phyloP scores from a whole-genome alignment of 345 rosid species.

The Carallia brachiata region DNA sequence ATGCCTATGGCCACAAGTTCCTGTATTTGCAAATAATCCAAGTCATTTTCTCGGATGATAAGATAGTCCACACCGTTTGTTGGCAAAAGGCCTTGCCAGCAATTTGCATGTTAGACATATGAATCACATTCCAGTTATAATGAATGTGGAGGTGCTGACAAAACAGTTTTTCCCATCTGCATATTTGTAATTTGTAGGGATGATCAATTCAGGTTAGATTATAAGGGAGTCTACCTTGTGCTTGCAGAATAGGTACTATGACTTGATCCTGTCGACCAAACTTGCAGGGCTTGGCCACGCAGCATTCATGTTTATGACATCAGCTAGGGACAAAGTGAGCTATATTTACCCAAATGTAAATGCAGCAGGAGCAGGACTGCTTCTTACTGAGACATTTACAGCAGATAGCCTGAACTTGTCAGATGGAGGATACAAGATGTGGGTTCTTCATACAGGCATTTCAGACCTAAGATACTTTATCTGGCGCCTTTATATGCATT shows the following conservation, averaged over 20 bases:
- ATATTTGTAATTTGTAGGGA: conserved; percentile 8
- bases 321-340: conserved; percentile 83
- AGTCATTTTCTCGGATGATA: not conserved
- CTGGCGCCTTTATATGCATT: too few relatives aligned
- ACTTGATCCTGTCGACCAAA: conserved; percentile 87
- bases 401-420: conserved; percentile 66
- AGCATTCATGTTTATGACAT: conserved; percentile 76
- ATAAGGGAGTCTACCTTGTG: conserved; percentile 11
- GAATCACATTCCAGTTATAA: too few relatives aligned
- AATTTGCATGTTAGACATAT: too few relatives aligned
- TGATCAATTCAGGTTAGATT: conserved; percentile 6
- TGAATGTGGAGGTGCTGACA: too few relatives aligned
- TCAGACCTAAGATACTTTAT: not conserved
- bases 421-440: conserved; percentile 75
- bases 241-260: conserved; percentile 84
- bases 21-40: not conserved
- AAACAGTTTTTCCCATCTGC: not conserved
- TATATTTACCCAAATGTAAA: conserved; percentile 89
- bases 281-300: conserved; percentile 93
- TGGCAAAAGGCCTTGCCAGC: too few relatives aligned
- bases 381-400: conserved; percentile 72
- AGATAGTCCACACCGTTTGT: not conserved
- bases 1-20: not conserved
- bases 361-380: conserved; percentile 89
- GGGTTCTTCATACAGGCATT: conserved; percentile 23